Evolutionary conservation across 2,329 filamentous ascomycete genomes (phyloP).

Genomic region (Aspergillus pseudoviridinutans): DNA sequence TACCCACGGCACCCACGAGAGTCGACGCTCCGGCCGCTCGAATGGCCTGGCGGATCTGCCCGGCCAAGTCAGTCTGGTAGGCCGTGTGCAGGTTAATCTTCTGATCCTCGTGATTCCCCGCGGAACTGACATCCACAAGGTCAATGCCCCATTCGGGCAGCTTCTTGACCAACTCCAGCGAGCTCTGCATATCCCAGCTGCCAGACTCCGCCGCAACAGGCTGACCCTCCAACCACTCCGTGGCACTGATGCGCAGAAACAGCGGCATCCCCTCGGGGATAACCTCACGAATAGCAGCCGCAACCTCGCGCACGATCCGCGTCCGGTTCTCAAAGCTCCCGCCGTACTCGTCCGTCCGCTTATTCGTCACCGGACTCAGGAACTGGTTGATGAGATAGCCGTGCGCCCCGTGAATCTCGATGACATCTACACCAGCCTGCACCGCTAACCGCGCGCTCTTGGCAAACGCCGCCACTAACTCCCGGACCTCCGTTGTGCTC

Average conservation of each 20-base stretch:
- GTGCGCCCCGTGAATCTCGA: slow-evolving; percentile 76
- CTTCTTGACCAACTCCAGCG: slow-evolving; percentile 37
- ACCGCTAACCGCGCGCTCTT: slow-evolving; percentile 57
- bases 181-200: slow-evolving; percentile 40
- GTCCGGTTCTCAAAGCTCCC: slow-evolving; percentile 58
- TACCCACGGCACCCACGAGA: slow-evolving; percentile 50
- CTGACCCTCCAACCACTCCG: slow-evolving; percentile 64
- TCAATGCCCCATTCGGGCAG: slow-evolving; percentile 42
- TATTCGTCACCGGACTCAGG: slow-evolving; percentile 64
- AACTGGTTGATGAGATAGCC: slow-evolving; percentile 72
- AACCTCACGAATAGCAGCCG: slow-evolving; percentile 54
- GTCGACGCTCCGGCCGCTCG: slow-evolving; percentile 36
- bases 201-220: slow-evolving; percentile 17
- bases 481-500: slow-evolving; percentile 62
- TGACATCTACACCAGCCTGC: slow-evolving; percentile 67
- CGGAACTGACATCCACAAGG: slow-evolving; percentile 44
- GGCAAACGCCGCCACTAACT: slow-evolving; percentile 58
- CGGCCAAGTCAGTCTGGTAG: slow-evolving; percentile 50
- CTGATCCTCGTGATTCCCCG: slow-evolving; percentile 44
- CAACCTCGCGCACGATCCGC: slow-evolving; percentile 63
- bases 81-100: slow-evolving; percentile 44
- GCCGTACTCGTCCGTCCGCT: slow-evolving; percentile 55
- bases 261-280: slow-evolving; percentile 67
- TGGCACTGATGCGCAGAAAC: slow-evolving; percentile 66
- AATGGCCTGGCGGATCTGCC: slow-evolving; percentile 40